Base-by-base conservation (phyloP, 768 basidiomycete species). In the Omphalotus guepiniiformis region DNA sequence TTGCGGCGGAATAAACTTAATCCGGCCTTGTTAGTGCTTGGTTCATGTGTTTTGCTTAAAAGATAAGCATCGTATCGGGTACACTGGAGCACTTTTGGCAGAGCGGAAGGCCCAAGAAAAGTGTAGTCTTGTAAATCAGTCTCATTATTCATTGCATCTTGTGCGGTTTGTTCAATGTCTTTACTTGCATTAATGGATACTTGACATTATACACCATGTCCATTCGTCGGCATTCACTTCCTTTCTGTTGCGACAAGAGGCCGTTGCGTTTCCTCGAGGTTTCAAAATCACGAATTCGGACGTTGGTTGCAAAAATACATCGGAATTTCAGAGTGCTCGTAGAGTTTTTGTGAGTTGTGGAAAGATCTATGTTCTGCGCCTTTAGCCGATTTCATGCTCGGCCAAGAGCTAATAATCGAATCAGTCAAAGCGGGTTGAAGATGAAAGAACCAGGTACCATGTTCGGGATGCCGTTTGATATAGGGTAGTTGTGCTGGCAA, bases 381-480 rank as follows among this genome's bases (percentile, higher is more conserved):
- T 48, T 74, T 62, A 86, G 50, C 78, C 80, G 37, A 89, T 88
- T 65, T 98, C 94, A 55, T 97, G 88, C 60, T 96, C 94, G 1
- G 90, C 91, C 44, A 98, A 70, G 11, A 97, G 74, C 94, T 94
- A 58, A 11, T 35, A 26, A 48, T 23, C 12, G 15, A 23, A 40
- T 25, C 42, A 23, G 32, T 46, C 21, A 27, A 52, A 48, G 34
- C 39, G 37, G 32, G 49, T 26, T 18, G 39, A 2, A 36, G 22
- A 9, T 35, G 15, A 18, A 19, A 32, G 25, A 22, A 43, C 36
- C 15, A 36, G 72, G 57, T 53, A 94, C 95, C 95, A 98, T 98
- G 73, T 98, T 98, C 5, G 95, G 93, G 53, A 99, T 98, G 11
- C 94, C 94, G 60, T 85, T 94, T 39, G 82, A 84, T 58, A 99